Evolutionary conservation across 1,284 basidiomycete genomes (phyloP).

Genomic region (Sparassis latifolia): DNA sequence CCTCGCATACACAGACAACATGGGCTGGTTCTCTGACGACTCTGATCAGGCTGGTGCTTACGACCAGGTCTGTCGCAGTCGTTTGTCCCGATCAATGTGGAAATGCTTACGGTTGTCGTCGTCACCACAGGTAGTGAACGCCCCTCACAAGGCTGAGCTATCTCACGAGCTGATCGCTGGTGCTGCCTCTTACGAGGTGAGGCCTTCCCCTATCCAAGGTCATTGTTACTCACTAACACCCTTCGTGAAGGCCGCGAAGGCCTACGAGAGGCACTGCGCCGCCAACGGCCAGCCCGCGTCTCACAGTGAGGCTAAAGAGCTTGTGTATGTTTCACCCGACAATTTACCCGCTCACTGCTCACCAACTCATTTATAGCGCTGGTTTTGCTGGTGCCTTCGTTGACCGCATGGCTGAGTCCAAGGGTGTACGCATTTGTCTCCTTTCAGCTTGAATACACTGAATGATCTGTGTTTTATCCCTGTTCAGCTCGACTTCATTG

Average conservation of each 20-base stretch:
- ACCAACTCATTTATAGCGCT: constrained; percentile 20
- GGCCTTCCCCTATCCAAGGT: neutral
- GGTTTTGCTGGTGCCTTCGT: constrained; percentile 39
- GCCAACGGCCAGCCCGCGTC: constrained; percentile 30
- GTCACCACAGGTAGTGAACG: constrained; percentile 33
- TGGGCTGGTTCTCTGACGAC: constrained; percentile 48
- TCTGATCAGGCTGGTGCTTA: constrained; percentile 44
- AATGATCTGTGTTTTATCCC: neutral
- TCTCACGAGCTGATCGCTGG: constrained; percentile 64
- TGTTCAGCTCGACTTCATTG: constrained; percentile 33
- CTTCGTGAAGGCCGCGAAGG: constrained; percentile 32
- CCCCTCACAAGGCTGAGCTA: constrained; percentile 47
- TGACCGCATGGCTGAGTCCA: constrained; percentile 39
- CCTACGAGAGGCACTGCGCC: constrained; percentile 36
- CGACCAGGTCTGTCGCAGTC: constrained; percentile 29
- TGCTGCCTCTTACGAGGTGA: constrained; percentile 43
- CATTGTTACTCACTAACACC: neutral
- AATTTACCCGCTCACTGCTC: neutral
- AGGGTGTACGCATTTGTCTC: constrained; percentile 25
- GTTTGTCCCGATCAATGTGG: neutral
- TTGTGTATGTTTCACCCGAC: constrained; percentile 19
- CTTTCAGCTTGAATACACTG: neutral
- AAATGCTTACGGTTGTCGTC: constrained; percentile 2
- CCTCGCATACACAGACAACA: constrained; percentile 24
- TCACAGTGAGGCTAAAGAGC: constrained; percentile 35